Percentiles rank a stretch among this genome's conserved stretches.
Evolutionary conservation across 805 yeast species (phyloP).

Genomic region (Lipomyces sp.): DNA sequence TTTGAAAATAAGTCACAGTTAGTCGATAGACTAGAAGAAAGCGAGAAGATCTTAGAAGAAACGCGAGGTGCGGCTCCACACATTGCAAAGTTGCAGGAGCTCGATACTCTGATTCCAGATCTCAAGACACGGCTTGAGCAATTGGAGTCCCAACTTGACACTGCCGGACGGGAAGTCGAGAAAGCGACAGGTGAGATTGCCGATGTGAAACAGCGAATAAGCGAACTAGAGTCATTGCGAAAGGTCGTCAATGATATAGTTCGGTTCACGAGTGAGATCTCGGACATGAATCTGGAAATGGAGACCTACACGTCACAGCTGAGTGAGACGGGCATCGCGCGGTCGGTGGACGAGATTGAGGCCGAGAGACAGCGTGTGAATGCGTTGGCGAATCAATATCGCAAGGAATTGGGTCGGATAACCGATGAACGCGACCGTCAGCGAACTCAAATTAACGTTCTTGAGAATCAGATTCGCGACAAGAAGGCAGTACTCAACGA

Average conservation of each 20-base stretch:
- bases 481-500: constrained; percentile 57
- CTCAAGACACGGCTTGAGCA: constrained; percentile 44
- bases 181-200: constrained; percentile 14
- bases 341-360: constrained; percentile 36
- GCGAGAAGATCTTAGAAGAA: constrained; percentile 30
- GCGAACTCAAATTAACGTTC: constrained; percentile 51
- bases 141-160: constrained; percentile 16
- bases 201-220: constrained; percentile 31
- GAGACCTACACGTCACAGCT: constrained; percentile 42
- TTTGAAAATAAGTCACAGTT: constrained; percentile 16
- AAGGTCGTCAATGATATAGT: constrained; percentile 43
- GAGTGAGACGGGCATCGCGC: constrained; percentile 32
- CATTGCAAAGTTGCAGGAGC: constrained; percentile 32
- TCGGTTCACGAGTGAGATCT: constrained; percentile 42
- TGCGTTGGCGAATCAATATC: constrained; percentile 49
- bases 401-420: constrained; percentile 47
- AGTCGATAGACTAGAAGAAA: constrained; percentile 24
- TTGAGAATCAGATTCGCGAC: constrained; percentile 61
- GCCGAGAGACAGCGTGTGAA: constrained; percentile 45
- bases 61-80: constrained; percentile 30
- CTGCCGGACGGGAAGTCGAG: constrained; percentile 24
- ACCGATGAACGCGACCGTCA: constrained; percentile 53
- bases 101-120: constrained; percentile 29
- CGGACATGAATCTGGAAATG: constrained; percentile 38
- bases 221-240: constrained; percentile 42